Evolutionary conservation across 345 rosid species (phyloP), one percentile per base, ranked within the genome.

Genomic region (Eucalyptus rudis): DNA sequence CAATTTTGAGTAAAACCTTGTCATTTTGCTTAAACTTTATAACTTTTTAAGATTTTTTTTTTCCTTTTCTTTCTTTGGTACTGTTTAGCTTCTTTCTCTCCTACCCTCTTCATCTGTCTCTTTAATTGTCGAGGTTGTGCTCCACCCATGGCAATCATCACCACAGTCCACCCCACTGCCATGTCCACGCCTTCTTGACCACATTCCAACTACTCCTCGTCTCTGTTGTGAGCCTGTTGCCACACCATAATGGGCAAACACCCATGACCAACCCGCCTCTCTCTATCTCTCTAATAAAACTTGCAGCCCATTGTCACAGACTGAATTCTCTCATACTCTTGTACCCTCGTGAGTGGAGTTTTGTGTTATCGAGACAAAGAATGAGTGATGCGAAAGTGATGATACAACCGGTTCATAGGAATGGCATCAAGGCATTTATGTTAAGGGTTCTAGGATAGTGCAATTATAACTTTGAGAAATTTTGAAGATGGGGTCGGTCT

Each of bases 401-500:
- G 66, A 59, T 59, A 59, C 27, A 25, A 3, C 12, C 13, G 4
- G 15, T 59, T 59, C 15, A 27, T 59, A 59, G 66, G 66, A 59
- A 25, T 25, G 66, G 2, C 15, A 59, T 5, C 7, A 59, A 59
- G 13, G 8, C 15, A 25, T 59, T 25, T 59, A 15, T 59, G 2
- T 27, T 59, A 59, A 25, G 66, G 29, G 15, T 59, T 58, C 8
- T 59, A 59, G 31, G n/a, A 59, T 59, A 25, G 15, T 24, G 10
- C 14, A 27, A 59, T 59, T 59, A 27, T 59, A 25, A 27, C 4
- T 59, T 11, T 27, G n/a, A 59, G n/a, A 11, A 10, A 25, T 24
- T 58, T 25, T 58, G 27, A 58, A 59, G 29, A 7, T 0, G 4
- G 0, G n/a, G 0, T 10, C 12, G 15, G n/a, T 27, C 31, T 59